Evolutionary conservation across 352 stramenopile genomes (phyloP).

Genomic region (Phytophthora cactorum): DNA sequence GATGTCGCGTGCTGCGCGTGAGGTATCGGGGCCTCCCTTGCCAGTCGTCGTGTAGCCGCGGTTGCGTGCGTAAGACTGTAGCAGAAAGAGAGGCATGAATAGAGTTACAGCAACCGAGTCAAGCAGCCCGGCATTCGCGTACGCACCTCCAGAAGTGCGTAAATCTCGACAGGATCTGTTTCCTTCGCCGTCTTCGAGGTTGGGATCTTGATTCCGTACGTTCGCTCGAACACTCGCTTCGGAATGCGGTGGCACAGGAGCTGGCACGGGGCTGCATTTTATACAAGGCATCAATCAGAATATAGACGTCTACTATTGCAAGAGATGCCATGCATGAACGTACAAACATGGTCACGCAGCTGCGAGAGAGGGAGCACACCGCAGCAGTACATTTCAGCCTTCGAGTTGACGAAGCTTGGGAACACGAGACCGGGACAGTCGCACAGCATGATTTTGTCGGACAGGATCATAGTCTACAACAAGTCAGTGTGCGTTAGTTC

Average conservation of each 20-base stretch:
- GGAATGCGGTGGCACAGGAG: slow-evolving; percentile 96
- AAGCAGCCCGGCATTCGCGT: neutral
- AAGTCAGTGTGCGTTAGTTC: slow-evolving; percentile 4
- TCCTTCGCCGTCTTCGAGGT: slow-evolving; percentile 71
- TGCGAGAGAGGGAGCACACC: slow-evolving; percentile 99
- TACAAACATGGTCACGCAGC: slow-evolving; percentile 95
- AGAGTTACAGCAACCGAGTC: neutral
- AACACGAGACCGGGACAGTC: slow-evolving; percentile 99
- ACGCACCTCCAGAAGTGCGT: slow-evolving; percentile 72
- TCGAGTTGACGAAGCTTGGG: slow-evolving; percentile 98
- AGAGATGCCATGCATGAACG: slow-evolving; percentile 11
- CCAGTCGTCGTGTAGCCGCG: slow-evolving; percentile 94
- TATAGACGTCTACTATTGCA: neutral
- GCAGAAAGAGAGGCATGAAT: slow-evolving; percentile 4
- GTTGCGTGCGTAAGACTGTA: slow-evolving; percentile 77
- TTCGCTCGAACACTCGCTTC: slow-evolving; percentile 95
- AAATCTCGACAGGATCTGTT: slow-evolving; percentile 81
- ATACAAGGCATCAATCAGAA: slow-evolving; percentile 13
- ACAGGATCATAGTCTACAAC: slow-evolving; percentile 94
- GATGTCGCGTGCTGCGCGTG: slow-evolving; percentile 94
- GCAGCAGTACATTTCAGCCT: slow-evolving; percentile 99
- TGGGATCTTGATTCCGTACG: slow-evolving; percentile 96
- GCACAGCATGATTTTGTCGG: slow-evolving; percentile 98
- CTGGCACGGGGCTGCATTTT: slow-evolving; percentile 83
- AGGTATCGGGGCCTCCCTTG: slow-evolving; percentile 95